Conservation (phyloP, 352 stramenopile species). For the Thraustochytrium sp. region DNA sequence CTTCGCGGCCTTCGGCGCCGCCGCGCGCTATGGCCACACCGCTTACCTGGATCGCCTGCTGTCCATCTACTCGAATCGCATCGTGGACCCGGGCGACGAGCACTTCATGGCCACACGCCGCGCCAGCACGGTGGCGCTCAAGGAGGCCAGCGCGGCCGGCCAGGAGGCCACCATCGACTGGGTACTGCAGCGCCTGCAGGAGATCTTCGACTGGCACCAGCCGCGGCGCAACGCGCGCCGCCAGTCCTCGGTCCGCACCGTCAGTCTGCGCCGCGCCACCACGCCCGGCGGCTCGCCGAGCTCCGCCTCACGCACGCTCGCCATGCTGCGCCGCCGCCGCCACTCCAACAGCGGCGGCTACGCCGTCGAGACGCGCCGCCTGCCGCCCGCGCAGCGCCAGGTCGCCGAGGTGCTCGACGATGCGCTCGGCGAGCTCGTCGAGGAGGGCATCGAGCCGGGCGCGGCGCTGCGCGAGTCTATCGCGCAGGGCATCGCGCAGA, state of each 20-base stretch:
- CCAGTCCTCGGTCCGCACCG: not conserved
- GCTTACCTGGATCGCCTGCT: not conserved
- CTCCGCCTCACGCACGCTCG: not conserved
- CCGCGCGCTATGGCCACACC: conserved; percentile 10
- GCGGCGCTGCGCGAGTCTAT: not conserved
- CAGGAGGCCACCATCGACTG: conserved; percentile 23
- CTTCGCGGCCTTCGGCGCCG: conserved; percentile 14
- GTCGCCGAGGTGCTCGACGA: not conserved
- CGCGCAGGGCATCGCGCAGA: not conserved
- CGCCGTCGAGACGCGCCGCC: not conserved
- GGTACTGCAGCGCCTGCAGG: not conserved
- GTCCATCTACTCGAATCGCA: not conserved
- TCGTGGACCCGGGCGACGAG: not conserved
- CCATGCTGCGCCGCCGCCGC: not conserved
- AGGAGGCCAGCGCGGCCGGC: not conserved
- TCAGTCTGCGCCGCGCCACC: not conserved
- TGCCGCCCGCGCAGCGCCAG: not conserved
- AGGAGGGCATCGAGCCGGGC: conserved; percentile 23
- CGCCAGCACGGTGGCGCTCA: conserved; percentile 21
- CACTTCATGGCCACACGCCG: not conserved
- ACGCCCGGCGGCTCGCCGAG: not conserved
- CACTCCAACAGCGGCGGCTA: not conserved
- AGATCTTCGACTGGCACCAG: not conserved
- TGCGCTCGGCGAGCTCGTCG: conserved; percentile 24
- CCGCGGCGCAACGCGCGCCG: not conserved